Percentiles rank a stretch among this genome's conserved stretches.
Evolutionary conservation across 495 filamentous ascomycete genomes (phyloP).

Genomic region (Aspergillus asperescens): DNA sequence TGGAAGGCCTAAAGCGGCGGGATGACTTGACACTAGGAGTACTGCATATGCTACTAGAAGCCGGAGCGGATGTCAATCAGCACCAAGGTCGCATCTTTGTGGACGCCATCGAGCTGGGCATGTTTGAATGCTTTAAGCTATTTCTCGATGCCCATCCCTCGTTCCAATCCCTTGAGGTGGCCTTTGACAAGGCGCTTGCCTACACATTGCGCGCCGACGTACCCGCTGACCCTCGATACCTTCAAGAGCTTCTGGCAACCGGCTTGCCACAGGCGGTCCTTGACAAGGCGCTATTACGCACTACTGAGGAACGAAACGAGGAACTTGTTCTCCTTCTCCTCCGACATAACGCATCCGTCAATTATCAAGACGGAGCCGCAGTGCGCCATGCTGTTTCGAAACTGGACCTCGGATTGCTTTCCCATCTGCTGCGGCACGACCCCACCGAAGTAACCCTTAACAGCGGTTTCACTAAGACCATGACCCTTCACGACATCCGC

Average conservation of each 20-base stretch:
- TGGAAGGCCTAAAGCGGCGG: conserved; percentile 7
- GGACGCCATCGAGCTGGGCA: conserved; percentile 5
- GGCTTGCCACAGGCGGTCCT: background rate
- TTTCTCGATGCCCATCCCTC: background rate
- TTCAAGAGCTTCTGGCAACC: background rate
- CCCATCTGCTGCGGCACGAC: conserved; percentile 1
- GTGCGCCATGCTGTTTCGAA: conserved; percentile 5
- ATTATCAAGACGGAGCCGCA: conserved; percentile 5
- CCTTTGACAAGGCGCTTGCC: conserved; percentile 8
- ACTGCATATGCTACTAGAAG: conserved; percentile 3
- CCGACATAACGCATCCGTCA: conserved; percentile 3
- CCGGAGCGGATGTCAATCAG: conserved; percentile 8
- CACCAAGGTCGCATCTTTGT: conserved; percentile 2
- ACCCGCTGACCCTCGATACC: background rate
- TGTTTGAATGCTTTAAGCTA: conserved; percentile 11
- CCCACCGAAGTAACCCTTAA: conserved; percentile 1
- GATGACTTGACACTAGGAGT: conserved; percentile 7
- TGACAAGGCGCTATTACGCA: conserved; percentile 5
- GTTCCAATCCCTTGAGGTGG: background rate
- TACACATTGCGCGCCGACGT: background rate
- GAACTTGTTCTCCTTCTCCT: conserved; percentile 3
- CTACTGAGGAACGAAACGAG: background rate
- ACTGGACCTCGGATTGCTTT: conserved; percentile 1
- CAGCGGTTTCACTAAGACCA: conserved; percentile 2
- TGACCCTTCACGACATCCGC: background rate